A percentile compares a stretch with the other conserved stretches of the same genome.
Evolutionary conservation across 345 rosid species (phyloP).

Genomic region (Bretschneidera sinensis): DNA sequence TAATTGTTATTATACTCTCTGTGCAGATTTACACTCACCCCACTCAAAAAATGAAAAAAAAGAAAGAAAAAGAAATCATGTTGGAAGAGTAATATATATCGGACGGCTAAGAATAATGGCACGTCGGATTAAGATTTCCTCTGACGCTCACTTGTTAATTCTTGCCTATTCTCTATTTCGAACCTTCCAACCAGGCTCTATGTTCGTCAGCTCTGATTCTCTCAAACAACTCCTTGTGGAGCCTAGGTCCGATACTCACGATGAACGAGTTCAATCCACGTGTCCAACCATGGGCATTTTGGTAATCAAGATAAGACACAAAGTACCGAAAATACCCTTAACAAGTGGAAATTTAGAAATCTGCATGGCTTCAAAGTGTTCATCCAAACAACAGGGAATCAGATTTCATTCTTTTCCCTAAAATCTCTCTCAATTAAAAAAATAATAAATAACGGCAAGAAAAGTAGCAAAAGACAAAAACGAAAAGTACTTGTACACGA

Average conservation of each 20-base stretch:
- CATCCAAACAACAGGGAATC: slow-evolving; percentile 12
- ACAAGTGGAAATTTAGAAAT: not conserved
- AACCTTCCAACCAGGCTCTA: slow-evolving; percentile 37
- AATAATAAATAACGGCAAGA: slow-evolving; percentile 8
- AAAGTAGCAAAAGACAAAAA: slow-evolving; percentile 44
- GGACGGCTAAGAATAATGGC: too few species aligned
- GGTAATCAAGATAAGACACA: slow-evolving; percentile 7
- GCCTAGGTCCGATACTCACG: too few species aligned
- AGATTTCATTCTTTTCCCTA: not conserved
- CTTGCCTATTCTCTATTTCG: slow-evolving; percentile 26
- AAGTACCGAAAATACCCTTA: slow-evolving; percentile 4
- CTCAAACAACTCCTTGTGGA: not conserved
- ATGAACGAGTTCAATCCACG: slow-evolving; percentile 15
- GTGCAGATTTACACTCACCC: too few species aligned
- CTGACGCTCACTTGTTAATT: slow-evolving; percentile 21
- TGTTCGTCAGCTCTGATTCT: slow-evolving; percentile 26
- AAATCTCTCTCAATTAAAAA: not conserved
- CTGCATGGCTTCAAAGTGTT: not conserved
- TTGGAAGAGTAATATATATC: too few species aligned
- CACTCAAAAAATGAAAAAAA: too few species aligned
- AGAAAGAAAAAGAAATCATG: too few species aligned
- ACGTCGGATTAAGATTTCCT: too few species aligned
- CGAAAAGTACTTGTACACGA: slow-evolving; percentile 26
- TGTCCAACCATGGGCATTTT: slow-evolving; percentile 1
- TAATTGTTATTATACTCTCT: too few species aligned